These are phyloP conservation scores for Diutina mesorugosa DNA, from an alignment of 1,139 yeast genomes.

Conservation along the genomic window DNA sequence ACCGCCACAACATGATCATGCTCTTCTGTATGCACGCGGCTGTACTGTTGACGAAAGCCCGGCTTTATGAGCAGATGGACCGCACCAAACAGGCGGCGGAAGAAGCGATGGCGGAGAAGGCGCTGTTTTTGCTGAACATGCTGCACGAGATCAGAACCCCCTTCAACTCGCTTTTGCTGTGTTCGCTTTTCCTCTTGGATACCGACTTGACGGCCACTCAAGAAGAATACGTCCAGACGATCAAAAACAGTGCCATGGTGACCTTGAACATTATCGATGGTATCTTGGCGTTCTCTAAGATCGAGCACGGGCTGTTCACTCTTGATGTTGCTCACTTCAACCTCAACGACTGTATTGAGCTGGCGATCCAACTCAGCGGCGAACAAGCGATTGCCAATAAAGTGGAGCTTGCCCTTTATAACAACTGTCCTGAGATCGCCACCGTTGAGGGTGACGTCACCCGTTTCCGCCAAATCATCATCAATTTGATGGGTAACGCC, in stretches of 20 bases:
- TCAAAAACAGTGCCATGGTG: conserved; percentile 38
- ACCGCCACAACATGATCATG: conserved; percentile 14
- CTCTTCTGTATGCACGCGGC: conserved; percentile 43
- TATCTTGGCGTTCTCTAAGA: conserved; percentile 41
- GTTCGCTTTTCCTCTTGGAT: conserved; percentile 40
- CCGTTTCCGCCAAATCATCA: conserved; percentile 38
- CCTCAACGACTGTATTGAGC: conserved; percentile 36
- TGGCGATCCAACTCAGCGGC: conserved; percentile 38
- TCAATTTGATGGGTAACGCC: conserved; percentile 45
- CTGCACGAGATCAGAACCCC: conserved; percentile 50
- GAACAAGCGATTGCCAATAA: conserved; percentile 37
- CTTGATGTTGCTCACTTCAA: conserved; percentile 37
- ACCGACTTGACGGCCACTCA: conserved; percentile 35
- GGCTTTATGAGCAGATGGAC: conserved; percentile 36
- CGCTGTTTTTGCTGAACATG: conserved; percentile 48
- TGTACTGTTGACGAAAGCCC: conserved; percentile 37
- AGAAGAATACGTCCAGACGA: conserved; percentile 41
- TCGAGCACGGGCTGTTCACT: conserved; percentile 41
- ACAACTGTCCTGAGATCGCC: conserved; percentile 29
- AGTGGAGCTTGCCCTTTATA: conserved; percentile 35
- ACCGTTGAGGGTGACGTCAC: conserved; percentile 39
- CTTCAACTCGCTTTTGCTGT: conserved; percentile 41
- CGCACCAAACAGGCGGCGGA: conserved; percentile 44
- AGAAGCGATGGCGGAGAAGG: conserved; percentile 47
- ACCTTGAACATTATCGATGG: conserved; percentile 46